Evolutionary conservation across 2,329 filamentous ascomycete species (phyloP).

Genomic region (Hypoxylon sp.): DNA sequence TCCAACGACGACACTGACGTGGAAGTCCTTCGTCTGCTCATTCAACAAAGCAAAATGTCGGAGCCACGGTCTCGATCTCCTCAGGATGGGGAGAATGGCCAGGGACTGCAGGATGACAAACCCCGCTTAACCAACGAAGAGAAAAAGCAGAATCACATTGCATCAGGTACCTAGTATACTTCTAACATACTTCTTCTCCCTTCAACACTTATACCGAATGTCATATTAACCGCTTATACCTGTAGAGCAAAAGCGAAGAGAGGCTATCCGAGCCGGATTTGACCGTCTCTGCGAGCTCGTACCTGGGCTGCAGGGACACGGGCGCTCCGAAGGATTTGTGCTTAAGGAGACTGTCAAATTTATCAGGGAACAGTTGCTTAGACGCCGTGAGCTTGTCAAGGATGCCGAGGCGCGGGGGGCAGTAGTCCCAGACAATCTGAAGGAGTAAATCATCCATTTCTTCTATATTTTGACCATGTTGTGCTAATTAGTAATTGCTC

Average conservation of each 20-base stretch:
- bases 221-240: too few species aligned
- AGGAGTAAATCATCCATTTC: slow-evolving; percentile 48
- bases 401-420: slow-evolving; percentile 65
- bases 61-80: slow-evolving; percentile 41
- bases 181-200: neutral
- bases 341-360: slow-evolving; percentile 74
- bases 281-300: slow-evolving; percentile 82
- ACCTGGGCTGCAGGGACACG: slow-evolving; percentile 82
- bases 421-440: slow-evolving; percentile 57
- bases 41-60: slow-evolving; percentile 37
- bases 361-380: slow-evolving; percentile 67
- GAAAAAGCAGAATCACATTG: slow-evolving; percentile 65
- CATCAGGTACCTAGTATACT: slow-evolving; percentile 53
- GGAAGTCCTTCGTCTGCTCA: too few species aligned
- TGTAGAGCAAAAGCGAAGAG: slow-evolving; percentile 66
- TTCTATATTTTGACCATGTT: slow-evolving; percentile 3
- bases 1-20: too few species aligned
- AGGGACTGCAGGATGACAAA: slow-evolving; percentile 56
- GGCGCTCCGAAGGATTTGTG: slow-evolving; percentile 86
- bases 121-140: slow-evolving; percentile 62
- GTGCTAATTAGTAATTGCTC: slow-evolving; percentile 7
- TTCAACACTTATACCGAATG: too few species aligned
- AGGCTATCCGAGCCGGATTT: slow-evolving; percentile 83
- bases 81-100: slow-evolving; percentile 40
- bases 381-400: slow-evolving; percentile 65